Evolutionary conservation across 371 early-diverging fungal species (phyloP), one percentile per base, ranked within the genome.

Genomic region (Actinomortierella wolfii): DNA sequence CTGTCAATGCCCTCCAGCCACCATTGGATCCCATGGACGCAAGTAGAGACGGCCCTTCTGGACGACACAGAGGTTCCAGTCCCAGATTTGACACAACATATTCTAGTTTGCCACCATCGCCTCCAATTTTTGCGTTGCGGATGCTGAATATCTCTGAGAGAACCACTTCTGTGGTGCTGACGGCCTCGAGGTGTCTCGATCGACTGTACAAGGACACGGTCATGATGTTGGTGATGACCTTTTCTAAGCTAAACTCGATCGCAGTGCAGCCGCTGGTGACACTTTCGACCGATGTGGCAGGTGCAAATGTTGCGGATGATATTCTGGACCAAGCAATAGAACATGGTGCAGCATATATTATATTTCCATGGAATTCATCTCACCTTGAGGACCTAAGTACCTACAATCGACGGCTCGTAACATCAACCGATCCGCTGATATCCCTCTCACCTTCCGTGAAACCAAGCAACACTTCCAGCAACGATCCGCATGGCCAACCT

Each of bases 151-250:
- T 70, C 18, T 65, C 65, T 2, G 71, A 70, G 52, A 57, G 71
- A 2, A 70, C 71, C 0, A 64, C 71, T 2, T 65, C 71, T 2
- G 71, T 65, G 3, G 60, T 70, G 71, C 25, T 70, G 51, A 70
- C 71, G n/a, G 71, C 71, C 5, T 70, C 71, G 20, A 61, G 71
- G 4, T 70, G 71, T 47, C 61, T 70, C 65, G 71, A 70, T 41
- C 61, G 71, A 6, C 49, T 70, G 6, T 70, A 70, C 65, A 70
- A 70, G 53, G 71, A 70, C 21, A 70, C 71, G 1, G 71, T 70
- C 20, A 70, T 70, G 71, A 70, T 70, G 70, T 64, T 70, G 70
- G 70, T 70, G 17, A 70, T 70, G 70, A 64, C 70, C 3, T 70
- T 70, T 47, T 60, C 70, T 1, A 70, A 70, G 24, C 65, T 70